Conservation (phyloP, 106 monocot species). For the Acorus gramineus region DNA sequence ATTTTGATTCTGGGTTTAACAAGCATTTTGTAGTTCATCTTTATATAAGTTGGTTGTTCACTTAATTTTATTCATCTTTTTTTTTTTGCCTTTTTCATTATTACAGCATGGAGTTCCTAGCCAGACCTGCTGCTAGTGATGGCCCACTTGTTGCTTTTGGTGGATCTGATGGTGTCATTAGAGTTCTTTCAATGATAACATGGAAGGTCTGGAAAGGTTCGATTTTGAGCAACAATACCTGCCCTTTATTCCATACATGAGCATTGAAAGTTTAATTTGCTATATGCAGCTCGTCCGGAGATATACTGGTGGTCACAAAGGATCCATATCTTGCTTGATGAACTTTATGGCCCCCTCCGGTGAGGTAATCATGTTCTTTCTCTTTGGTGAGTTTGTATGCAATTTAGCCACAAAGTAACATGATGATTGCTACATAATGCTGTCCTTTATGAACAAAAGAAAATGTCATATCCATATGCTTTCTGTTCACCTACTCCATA, state of each 20-base stretch:
- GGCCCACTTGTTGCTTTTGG: slow-evolving; percentile 94
- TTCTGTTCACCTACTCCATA: no score
- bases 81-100: not conserved
- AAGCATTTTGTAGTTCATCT: no score
- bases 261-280: slow-evolving; percentile 3
- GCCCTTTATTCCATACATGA: no score
- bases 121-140: slow-evolving; percentile 74
- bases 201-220: slow-evolving; percentile 68
- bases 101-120: slow-evolving; percentile 94
- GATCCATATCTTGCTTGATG: slow-evolving; percentile 88
- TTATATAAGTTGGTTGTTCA: no score
- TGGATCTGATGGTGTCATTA: slow-evolving; percentile 89
- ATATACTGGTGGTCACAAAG: slow-evolving; percentile 97
- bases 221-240: not conserved
- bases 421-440: no score
- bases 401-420: no score
- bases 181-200: slow-evolving; percentile 96
- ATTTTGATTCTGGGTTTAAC: no score
- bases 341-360: slow-evolving; percentile 91
- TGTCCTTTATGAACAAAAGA: no score
- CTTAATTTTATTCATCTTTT: not conserved
- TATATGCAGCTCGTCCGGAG: slow-evolving; percentile 75
- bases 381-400: no score
- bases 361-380: slow-evolving; percentile 41
- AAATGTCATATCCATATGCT: no score